Evolutionary conservation across 768 basidiomycete species (phyloP).

Genomic region (Chlorophyllum brunneum): DNA sequence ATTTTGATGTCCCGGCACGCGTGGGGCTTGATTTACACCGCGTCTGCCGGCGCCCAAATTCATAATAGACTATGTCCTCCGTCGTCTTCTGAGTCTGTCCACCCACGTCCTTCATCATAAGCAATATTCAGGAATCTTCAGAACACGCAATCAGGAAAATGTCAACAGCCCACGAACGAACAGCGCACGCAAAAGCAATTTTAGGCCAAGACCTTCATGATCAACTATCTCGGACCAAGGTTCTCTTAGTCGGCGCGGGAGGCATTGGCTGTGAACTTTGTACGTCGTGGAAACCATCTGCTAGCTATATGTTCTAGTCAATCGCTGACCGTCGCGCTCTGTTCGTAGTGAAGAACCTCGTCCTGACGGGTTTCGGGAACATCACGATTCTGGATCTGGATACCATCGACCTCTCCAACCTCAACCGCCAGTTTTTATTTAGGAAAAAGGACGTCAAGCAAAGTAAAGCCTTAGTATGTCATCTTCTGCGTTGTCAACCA

Average conservation of each 20-base stretch:
- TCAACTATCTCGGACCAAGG: slow-evolving; percentile 57
- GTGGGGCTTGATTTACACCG: slow-evolving; percentile 1
- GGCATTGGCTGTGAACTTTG: slow-evolving; percentile 97
- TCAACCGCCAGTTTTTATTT: slow-evolving; percentile 97
- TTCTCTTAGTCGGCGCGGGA: slow-evolving; percentile 91
- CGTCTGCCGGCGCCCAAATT: background rate
- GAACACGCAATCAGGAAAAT: too few relatives aligned
- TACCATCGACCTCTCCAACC: slow-evolving; percentile 96
- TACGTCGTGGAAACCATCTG: slow-evolving; percentile 32
- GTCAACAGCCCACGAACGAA: slow-evolving; percentile 48
- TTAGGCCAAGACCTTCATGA: slow-evolving; percentile 70
- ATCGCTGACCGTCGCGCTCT: background rate
- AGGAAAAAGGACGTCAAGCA: slow-evolving; percentile 96
- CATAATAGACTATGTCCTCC: background rate
- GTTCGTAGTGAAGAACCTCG: slow-evolving; percentile 86
- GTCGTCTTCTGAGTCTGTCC: background rate
- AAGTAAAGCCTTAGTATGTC: slow-evolving; percentile 82
- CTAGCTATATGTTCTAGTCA: background rate
- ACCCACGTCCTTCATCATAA: background rate
- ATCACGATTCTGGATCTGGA: slow-evolving; percentile 95
- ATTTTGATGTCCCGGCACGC: too few relatives aligned
- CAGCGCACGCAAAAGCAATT: slow-evolving; percentile 68
- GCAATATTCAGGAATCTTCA: too few relatives aligned
- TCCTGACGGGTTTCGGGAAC: slow-evolving; percentile 86
- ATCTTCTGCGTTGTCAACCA: background rate